Percentiles rank a stretch among this genome's conserved stretches.
Conservation (phyloP, 495 filamentous ascomycete species). For the Podospora pseudocomata region DNA sequence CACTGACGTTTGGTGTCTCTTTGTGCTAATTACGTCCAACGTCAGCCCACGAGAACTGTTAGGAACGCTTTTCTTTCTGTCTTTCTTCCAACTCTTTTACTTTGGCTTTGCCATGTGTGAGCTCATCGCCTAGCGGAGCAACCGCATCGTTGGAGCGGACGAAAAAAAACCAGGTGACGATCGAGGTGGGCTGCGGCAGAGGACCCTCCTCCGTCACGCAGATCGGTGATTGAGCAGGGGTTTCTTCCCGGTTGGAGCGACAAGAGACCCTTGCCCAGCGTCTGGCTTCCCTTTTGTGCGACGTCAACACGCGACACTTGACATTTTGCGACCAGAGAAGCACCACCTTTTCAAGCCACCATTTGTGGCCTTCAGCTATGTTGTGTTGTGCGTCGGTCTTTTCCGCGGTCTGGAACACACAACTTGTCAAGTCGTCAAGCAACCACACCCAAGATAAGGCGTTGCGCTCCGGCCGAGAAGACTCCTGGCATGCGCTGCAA, state of each 20-base stretch:
- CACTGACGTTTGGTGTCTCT: background rate
- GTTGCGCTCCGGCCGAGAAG: background rate
- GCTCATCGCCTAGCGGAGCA: constrained; percentile 10
- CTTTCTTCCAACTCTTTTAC: background rate
- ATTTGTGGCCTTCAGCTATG: background rate
- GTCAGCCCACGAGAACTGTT: background rate
- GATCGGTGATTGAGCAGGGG: constrained; percentile 7
- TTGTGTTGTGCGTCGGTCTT: background rate
- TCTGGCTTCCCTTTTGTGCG: background rate
- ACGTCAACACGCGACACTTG: background rate
- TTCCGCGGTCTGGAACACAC: background rate
- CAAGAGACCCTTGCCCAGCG: constrained; percentile 2
- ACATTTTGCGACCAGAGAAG: background rate
- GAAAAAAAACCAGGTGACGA: background rate
- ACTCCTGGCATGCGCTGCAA: background rate
- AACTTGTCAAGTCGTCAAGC: background rate
- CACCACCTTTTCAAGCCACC: background rate
- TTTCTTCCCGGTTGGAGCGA: background rate
- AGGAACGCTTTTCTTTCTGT: background rate
- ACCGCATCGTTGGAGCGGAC: background rate
- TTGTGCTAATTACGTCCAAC: constrained; percentile 3
- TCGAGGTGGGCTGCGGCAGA: background rate
- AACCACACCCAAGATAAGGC: background rate
- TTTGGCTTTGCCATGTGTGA: background rate
- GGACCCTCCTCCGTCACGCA: background rate